A percentile compares a stretch with the other conserved stretches of the same genome.
Evolutionary conservation across 2,329 filamentous ascomycete genomes (phyloP).

Genomic region (Dissoconium aciculare): DNA sequence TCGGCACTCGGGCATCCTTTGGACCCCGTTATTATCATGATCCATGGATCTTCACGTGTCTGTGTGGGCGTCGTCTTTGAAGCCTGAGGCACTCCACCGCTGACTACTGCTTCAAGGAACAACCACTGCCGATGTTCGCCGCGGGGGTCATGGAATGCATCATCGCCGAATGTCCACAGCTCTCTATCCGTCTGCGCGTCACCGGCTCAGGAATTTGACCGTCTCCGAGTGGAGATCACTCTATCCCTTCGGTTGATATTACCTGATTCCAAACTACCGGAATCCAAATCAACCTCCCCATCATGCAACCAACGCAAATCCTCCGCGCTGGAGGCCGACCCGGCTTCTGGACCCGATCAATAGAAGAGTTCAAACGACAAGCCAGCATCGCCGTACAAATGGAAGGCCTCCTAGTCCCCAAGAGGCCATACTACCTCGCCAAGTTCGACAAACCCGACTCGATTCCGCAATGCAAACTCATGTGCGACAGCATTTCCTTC

Average conservation of each 20-base stretch:
- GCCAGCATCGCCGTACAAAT: slow-evolving; percentile 47
- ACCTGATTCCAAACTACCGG: neutral
- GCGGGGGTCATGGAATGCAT: neutral
- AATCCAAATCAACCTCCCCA: too few species aligned
- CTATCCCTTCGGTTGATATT: too few species aligned
- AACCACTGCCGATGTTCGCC: neutral
- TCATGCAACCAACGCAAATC: slow-evolving; percentile 10
- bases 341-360: slow-evolving; percentile 43
- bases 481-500: slow-evolving; percentile 66
- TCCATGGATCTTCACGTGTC: too few species aligned
- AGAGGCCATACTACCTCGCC: slow-evolving; percentile 49
- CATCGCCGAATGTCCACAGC: neutral
- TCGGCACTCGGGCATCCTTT: too few species aligned
- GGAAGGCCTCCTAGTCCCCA: slow-evolving; percentile 52
- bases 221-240: neutral
- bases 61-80: too few species aligned
- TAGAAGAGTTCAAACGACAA: slow-evolving; percentile 44
- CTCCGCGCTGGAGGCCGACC: slow-evolving; percentile 17
- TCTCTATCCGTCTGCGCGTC: neutral
- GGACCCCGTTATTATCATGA: too few species aligned
- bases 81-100: too few species aligned
- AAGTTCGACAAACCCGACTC: slow-evolving; percentile 41
- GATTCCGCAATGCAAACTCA: slow-evolving; percentile 47
- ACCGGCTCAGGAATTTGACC: neutral
- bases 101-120: too few species aligned